phyloP scores from a whole-genome alignment of 495 filamentous ascomycete genomes.

The Tuber magnatum region DNA sequence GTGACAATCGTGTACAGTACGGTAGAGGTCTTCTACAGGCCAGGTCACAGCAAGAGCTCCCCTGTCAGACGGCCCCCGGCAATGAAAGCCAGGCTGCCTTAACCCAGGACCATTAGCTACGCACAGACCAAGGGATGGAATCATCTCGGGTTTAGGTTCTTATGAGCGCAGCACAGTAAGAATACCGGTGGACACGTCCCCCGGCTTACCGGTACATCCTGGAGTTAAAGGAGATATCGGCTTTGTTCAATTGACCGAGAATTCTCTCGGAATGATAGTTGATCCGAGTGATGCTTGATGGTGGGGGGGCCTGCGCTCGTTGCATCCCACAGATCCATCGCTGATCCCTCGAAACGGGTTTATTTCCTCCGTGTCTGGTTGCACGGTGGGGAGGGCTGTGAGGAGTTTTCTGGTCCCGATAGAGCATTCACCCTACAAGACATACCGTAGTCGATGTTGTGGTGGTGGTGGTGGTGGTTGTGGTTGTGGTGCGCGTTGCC shows the following conservation, averaged over 20 bases:
- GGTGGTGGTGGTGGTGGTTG: not conserved
- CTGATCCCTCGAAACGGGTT: not conserved
- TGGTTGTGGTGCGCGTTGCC: not conserved
- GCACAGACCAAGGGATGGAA: not conserved
- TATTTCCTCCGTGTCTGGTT: not conserved
- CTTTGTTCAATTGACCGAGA: not conserved
- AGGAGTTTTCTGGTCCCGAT: not conserved
- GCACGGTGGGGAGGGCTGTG: not conserved
- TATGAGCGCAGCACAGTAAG: not conserved
- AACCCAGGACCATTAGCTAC: not conserved
- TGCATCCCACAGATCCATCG: not conserved
- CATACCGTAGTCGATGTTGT: not conserved
- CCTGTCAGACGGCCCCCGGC: not conserved
- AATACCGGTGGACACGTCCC: not conserved
- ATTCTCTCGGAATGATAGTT: not conserved
- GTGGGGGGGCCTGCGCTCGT: not conserved
- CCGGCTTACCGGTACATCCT: not conserved
- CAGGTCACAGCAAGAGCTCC: not conserved
- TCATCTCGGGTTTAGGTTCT: not conserved
- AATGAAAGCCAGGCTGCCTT: no score
- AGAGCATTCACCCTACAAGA: not conserved
- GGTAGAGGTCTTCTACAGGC: not conserved
- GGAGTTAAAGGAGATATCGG: conserved; percentile 4
- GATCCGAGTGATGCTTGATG: not conserved
- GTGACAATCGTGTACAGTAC: not conserved